A percentile compares a stretch with the other conserved stretches of the same genome.
These are phyloP conservation scores for Ustilago lituana DNA, from an alignment of 1,284 basidiomycete species.

Conservation along the genomic window DNA sequence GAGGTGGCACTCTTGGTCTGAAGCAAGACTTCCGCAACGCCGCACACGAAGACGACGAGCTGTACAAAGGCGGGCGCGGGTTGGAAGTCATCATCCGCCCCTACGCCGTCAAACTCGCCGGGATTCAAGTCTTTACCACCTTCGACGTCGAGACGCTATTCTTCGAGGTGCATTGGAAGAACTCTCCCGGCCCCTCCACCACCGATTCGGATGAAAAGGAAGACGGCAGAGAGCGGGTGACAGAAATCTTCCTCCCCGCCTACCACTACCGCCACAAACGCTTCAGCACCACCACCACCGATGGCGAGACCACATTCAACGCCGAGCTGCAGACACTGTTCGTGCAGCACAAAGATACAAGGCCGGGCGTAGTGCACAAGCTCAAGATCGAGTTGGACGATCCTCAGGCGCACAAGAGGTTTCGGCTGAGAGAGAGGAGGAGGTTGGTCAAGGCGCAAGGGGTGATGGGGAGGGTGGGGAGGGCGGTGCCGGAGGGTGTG, in stretches of 20 bases:
- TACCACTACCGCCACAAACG: constrained; percentile 43
- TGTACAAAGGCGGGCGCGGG: constrained; percentile 84
- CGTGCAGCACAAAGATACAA: constrained; percentile 34
- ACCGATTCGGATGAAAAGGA: constrained; percentile 17
- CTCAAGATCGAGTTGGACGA: constrained; percentile 38
- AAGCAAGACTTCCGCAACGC: constrained; percentile 54
- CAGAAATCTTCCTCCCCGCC: constrained; percentile 56
- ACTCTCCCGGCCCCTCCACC: constrained; percentile 10
- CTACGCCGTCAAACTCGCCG: constrained; percentile 66
- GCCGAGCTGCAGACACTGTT: constrained; percentile 50
- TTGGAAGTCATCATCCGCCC: constrained; percentile 74
- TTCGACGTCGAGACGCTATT: constrained; percentile 54
- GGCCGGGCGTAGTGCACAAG: constrained; percentile 37
- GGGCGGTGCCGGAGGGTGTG: constrained; percentile 10
- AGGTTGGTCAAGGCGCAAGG: constrained; percentile 10
- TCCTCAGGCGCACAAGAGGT: constrained; percentile 5
- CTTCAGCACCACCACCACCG: constrained; percentile 38
- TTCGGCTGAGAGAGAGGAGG: constrained; percentile 11
- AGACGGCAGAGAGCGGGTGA: constrained; percentile 13
- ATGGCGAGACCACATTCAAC: constrained; percentile 29
- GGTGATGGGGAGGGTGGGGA: constrained; percentile 1
- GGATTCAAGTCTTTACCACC: constrained; percentile 50
- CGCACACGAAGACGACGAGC: constrained; percentile 69
- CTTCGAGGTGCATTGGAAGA: constrained; percentile 62
- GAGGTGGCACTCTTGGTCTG: constrained; percentile 7